Evolutionary conservation across 2,329 filamentous ascomycete genomes (phyloP).

Genomic region (Diaporthe helianthi): DNA sequence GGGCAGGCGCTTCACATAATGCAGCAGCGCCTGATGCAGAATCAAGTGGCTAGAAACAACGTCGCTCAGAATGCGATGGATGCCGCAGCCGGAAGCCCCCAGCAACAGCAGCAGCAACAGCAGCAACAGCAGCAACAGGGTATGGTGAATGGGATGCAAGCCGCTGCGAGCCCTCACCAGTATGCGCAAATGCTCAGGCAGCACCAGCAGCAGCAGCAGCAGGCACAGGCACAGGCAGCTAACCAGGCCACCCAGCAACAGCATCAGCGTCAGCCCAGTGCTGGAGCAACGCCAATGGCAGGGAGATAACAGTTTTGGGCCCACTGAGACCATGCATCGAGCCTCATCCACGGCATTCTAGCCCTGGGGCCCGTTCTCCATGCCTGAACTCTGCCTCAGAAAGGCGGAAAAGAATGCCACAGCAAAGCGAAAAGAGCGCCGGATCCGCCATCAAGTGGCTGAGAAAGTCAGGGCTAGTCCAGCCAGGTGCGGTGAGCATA

Average conservation of each 20-base stretch:
- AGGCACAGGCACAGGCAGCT: constrained; percentile 34
- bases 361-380: neutral
- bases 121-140: constrained; percentile 54
- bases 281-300: constrained; percentile 32
- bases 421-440: too few relatives aligned
- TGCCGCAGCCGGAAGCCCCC: constrained; percentile 58
- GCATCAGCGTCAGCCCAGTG: constrained; percentile 34
- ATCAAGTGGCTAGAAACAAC: constrained; percentile 54
- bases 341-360: neutral
- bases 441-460: neutral
- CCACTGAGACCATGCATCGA: neutral
- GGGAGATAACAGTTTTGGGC: constrained; percentile 2
- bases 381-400: neutral
- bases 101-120: constrained; percentile 56
- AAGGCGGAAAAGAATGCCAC: neutral
- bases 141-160: constrained; percentile 56
- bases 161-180: constrained; percentile 62
- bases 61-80: constrained; percentile 58
- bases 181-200: constrained; percentile 65
- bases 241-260: constrained; percentile 41
- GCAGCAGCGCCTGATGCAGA: constrained; percentile 35
- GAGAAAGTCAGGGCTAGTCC: neutral
- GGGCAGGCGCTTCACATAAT: constrained; percentile 60
- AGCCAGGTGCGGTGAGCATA: neutral
- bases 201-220: constrained; percentile 58